Percentiles rank a stretch among this genome's conserved stretches.
Conservation (phyloP, 306 rosid genomes). For the Glycine tomentella region DNA sequence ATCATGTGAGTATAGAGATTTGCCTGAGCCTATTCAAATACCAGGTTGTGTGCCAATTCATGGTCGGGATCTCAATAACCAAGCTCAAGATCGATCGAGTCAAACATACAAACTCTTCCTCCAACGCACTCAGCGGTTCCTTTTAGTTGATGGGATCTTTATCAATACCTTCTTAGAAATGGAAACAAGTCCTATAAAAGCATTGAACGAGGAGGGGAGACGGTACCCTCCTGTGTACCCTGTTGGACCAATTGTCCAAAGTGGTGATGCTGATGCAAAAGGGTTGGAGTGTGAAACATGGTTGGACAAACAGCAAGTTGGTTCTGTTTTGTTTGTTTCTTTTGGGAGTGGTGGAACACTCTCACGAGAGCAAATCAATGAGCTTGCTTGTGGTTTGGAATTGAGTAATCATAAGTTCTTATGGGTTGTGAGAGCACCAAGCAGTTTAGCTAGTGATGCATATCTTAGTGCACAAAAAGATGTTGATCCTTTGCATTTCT, state of each 20-base stretch:
- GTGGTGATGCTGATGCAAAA: not conserved
- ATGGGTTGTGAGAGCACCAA: conserved; percentile 18
- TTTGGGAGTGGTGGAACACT: conserved; percentile 45
- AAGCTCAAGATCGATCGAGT: conserved; percentile 26
- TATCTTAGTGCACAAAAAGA: not conserved
- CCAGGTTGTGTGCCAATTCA: conserved; percentile 45
- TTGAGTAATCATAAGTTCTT: conserved; percentile 13
- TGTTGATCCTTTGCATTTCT: conserved; percentile 4
- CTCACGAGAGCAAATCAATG: not conserved
- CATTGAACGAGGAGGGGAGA: conserved; percentile 31
- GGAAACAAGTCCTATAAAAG: conserved; percentile 31
- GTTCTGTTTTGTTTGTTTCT: conserved; percentile 46
- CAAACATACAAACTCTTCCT: conserved; percentile 1
- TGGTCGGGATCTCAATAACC: conserved; percentile 26
- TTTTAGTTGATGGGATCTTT: conserved; percentile 30
- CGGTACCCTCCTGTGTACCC: conserved; percentile 24
- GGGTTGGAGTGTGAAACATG: conserved; percentile 19
- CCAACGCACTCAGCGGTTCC: not conserved
- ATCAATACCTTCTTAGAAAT: conserved; percentile 36
- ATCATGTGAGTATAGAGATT: conserved; percentile 35
- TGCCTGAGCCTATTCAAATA: conserved; percentile 3
- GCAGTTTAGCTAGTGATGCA: conserved; percentile 2
- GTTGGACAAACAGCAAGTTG: conserved; percentile 38
- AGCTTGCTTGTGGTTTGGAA: conserved; percentile 7
- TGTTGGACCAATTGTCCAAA: conserved; percentile 35